Base-by-base conservation (phyloP, 2,329 filamentous ascomycete genomes). In the Paraphaeosphaeria minitans region DNA sequence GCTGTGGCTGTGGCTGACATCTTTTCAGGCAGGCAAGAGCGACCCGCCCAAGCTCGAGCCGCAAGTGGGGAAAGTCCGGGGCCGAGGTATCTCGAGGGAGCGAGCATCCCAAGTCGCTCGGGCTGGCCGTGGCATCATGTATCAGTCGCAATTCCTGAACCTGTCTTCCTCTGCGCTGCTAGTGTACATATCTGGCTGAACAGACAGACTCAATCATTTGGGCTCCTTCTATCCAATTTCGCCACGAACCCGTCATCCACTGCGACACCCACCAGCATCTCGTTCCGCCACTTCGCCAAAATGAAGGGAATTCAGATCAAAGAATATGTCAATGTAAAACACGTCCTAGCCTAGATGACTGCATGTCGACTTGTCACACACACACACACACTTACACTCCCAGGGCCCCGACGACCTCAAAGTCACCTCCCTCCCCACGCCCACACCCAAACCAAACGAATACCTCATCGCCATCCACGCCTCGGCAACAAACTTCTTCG, bases 401-500 rank as follows among this genome's bases (percentile, higher is more conserved):
- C 61, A 95, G 90, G 88, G 88, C 35, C 92, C 93, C 1, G 81
- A 88, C 61, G 91, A 95, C 72, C 91, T 98, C 76, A 84, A 82
- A 61, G 89, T 96, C 65, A 84, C 86, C 19, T 83, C 86, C 22
- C 84, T 97, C 14, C 87, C 92, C 19, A 91, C 93, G 55, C 93
- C 92, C 0, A 79, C 80, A 1, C 91, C 93, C 1, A 82, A 83
- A 9, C 78, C 87, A 33, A 81, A 90, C 72, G 87, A 97, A 79
- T 98, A 97, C 76, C 83, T 96, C 63, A 90, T 98, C 74, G 85
- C 88, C 72, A 90, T 98, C 70, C 91, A 92, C 78, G 92, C 94
- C 48, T 85, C 90, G 0, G 94, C 92, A 21, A 91, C 92, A 70
- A 98, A 98, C 81, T 98, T 98, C 85, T 98, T 97, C 82, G 94